These are phyloP conservation scores for Nakazawaea sp. DNA, from an alignment of 805 yeast genomes.

Conservation along the genomic window DNA sequence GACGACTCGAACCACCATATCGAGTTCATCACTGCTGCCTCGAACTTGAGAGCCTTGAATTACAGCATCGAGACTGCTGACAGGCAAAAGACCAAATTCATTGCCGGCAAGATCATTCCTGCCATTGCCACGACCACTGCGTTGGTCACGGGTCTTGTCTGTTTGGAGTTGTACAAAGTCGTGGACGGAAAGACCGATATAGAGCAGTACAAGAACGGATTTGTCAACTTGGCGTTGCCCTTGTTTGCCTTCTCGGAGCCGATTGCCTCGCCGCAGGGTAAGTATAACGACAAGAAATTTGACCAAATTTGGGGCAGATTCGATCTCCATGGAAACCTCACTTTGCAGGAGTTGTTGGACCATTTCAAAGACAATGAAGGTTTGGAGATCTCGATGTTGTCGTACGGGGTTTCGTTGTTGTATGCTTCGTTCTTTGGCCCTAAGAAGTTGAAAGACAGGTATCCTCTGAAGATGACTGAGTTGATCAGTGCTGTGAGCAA, in stretches of 20 bases:
- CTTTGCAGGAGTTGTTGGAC: constrained; percentile 65
- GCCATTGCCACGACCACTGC: constrained; percentile 99
- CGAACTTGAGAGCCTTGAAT: constrained; percentile 91
- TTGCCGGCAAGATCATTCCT: constrained; percentile 97
- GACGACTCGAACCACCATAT: constrained; percentile 96
- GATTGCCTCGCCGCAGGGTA: constrained; percentile 73
- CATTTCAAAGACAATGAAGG: constrained; percentile 80
- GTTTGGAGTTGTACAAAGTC: constrained; percentile 87
- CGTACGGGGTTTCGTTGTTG: constrained; percentile 81
- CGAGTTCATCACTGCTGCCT: constrained; percentile 92
- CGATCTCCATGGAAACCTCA: constrained; percentile 69
- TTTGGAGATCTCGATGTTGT: constrained; percentile 82
- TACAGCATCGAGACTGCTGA: constrained; percentile 87
- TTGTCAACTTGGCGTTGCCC: constrained; percentile 86
- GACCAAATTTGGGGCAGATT: constrained; percentile 96
- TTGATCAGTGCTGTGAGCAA: constrained; percentile 81
- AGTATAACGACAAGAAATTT: constrained; percentile 70
- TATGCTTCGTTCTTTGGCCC: constrained; percentile 95
- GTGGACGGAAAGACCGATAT: constrained; percentile 67
- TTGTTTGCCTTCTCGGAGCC: constrained; percentile 98
- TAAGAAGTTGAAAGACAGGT: constrained; percentile 77
- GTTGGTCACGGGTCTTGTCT: constrained; percentile 89
- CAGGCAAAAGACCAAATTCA: constrained; percentile 84
- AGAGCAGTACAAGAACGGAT: constrained; percentile 89
- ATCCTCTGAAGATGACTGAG: constrained; percentile 58